Evolutionary conservation across 2,329 filamentous ascomycete species (phyloP).

Genomic region (Pleoardoris graminearum): DNA sequence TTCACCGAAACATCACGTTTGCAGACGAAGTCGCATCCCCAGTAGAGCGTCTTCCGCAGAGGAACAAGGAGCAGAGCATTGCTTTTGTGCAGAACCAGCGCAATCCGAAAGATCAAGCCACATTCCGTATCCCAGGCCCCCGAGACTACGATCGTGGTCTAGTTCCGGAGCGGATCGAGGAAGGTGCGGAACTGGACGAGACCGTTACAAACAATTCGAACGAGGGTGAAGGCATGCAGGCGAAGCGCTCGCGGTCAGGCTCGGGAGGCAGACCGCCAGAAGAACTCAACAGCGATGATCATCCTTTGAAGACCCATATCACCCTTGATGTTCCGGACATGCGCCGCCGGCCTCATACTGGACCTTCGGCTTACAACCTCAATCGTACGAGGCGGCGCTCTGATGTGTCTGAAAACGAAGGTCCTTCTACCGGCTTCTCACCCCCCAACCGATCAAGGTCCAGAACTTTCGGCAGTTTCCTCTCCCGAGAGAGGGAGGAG

Average conservation of each 20-base stretch:
- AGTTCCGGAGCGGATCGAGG: slow-evolving; percentile 63
- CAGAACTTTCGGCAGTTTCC: slow-evolving; percentile 63
- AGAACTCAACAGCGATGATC: slow-evolving; percentile 44
- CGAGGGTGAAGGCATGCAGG: slow-evolving; percentile 24
- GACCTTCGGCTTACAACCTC: slow-evolving; percentile 37
- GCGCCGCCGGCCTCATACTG: slow-evolving; percentile 27
- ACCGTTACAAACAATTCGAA: slow-evolving; percentile 20
- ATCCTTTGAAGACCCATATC: slow-evolving; percentile 58
- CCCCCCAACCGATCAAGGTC: slow-evolving; percentile 42
- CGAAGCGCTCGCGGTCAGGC: slow-evolving; percentile 24
- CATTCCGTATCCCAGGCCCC: slow-evolving; percentile 87
- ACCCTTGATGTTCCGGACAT: slow-evolving; percentile 68
- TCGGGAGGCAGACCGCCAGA: slow-evolving; percentile 27
- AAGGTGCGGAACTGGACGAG: slow-evolving; percentile 38
- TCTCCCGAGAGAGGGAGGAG: slow-evolving; percentile 57
- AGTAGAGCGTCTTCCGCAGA: slow-evolving; percentile 56
- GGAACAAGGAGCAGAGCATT: slow-evolving; percentile 76
- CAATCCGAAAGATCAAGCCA: slow-evolving; percentile 69
- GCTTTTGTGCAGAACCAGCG: slow-evolving; percentile 85
- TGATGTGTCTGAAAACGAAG: slow-evolving; percentile 8
- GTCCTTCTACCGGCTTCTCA: slow-evolving; percentile 22
- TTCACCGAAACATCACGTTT: slow-evolving; percentile 64
- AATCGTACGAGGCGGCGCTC: slow-evolving; percentile 10
- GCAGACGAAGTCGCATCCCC: slow-evolving; percentile 68
- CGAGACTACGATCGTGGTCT: slow-evolving; percentile 85